Conservation (phyloP, 352 stramenopile species). For the Phytopythium helicoides region DNA sequence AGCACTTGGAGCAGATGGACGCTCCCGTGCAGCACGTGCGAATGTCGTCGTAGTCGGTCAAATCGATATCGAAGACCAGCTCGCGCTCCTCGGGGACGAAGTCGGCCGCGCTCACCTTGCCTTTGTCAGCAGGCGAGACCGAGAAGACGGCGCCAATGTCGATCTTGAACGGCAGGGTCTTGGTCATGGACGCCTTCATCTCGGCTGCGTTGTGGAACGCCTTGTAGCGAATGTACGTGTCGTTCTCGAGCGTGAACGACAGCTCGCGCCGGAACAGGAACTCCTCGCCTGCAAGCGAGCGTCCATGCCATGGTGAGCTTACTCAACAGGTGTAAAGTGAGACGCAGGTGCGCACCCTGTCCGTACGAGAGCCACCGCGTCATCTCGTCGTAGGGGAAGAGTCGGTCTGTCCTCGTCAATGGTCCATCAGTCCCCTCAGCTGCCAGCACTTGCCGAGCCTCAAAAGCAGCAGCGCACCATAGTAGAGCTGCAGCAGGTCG, state of each 20-base stretch:
- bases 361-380: slow-evolving; percentile 82
- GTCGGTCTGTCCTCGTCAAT: slow-evolving; percentile 43
- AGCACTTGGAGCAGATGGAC: slow-evolving; percentile 94
- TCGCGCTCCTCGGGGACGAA: slow-evolving; percentile 95
- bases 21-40: slow-evolving; percentile 94
- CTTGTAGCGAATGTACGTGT: slow-evolving; percentile 99
- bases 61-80: slow-evolving; percentile 99
- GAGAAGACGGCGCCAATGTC: slow-evolving; percentile 98
- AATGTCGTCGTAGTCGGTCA: slow-evolving; percentile 99
- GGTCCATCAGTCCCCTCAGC: background rate
- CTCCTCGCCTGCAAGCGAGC: slow-evolving; percentile 37
- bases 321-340: no score
- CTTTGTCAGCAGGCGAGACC: slow-evolving; percentile 80
- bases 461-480: no score
- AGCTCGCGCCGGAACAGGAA: slow-evolving; percentile 94
- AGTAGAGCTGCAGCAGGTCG: slow-evolving; percentile 87
- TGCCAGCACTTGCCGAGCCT: no score
- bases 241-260: slow-evolving; percentile 97
- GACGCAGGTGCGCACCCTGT: slow-evolving; percentile 49
- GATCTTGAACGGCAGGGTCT: slow-evolving; percentile 98
- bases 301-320: background rate
- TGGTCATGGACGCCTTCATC: slow-evolving; percentile 84
- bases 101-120: slow-evolving; percentile 77
- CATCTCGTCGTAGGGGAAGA: slow-evolving; percentile 88
- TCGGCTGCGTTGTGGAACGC: slow-evolving; percentile 88